Evolutionary conservation across 371 early-diverging fungal genomes (phyloP).

Genomic region (Actinomortierella wolfii): DNA sequence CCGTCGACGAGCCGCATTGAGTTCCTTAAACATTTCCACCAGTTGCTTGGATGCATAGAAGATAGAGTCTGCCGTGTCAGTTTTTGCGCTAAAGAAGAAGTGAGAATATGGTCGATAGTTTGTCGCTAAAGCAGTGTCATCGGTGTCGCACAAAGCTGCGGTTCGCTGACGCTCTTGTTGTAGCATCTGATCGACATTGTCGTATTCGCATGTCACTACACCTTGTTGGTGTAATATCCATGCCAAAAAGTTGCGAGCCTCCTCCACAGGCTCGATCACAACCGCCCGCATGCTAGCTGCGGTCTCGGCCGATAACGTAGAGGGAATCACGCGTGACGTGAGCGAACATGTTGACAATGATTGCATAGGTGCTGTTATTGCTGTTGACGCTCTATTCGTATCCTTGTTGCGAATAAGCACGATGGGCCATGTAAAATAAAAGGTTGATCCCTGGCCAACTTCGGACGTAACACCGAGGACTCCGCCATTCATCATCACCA

Average conservation of each 20-base stretch:
- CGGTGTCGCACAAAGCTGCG: conserved; percentile 9
- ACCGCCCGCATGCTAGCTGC: conserved; percentile 25
- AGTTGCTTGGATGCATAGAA: conserved; percentile 21
- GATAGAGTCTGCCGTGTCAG: conserved; percentile 11
- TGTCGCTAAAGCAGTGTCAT: conserved; percentile 12
- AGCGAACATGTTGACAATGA: not conserved
- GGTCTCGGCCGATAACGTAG: conserved; percentile 20
- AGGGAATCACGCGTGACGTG: conserved; percentile 2
- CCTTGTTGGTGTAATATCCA: conserved; percentile 22
- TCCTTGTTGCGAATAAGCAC: conserved; percentile 4
- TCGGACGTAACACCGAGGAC: conserved; percentile 40
- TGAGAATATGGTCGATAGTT: conserved; percentile 35
- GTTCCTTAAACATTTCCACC: conserved; percentile 24
- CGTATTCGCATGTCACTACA: conserved; percentile 23
- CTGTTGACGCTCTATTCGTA: not conserved
- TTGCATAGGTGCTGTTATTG: conserved; percentile 3
- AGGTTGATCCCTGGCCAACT: conserved; percentile 46
- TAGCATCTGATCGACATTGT: conserved; percentile 21
- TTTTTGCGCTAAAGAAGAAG: conserved; percentile 27
- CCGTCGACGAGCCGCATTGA: not conserved
- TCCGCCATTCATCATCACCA: conserved; percentile 49
- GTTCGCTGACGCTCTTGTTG: conserved; percentile 25
- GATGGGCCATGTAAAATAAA: conserved; percentile 48
- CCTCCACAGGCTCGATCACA: conserved; percentile 27
- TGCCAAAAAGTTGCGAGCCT: conserved; percentile 19